A percentile compares a stretch with the other conserved stretches of the same genome.
Evolutionary conservation across 2,329 filamentous ascomycete species (phyloP).

Genomic region (Podosphaera fusca): DNA sequence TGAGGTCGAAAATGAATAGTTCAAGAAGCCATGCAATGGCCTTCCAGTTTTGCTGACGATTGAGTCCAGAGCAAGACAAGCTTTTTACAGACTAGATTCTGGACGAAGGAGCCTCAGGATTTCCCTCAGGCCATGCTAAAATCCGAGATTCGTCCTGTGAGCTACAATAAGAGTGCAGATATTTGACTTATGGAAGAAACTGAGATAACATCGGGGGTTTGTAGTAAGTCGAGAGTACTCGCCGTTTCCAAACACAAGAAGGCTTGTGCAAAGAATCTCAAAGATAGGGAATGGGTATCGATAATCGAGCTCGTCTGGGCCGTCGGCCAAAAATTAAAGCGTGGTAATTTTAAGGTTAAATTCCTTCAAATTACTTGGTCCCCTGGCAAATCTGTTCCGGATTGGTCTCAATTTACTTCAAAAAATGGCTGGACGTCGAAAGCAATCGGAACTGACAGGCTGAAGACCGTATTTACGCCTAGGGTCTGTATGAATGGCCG

Average conservation of each 20-base stretch:
- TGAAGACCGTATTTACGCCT: background rate
- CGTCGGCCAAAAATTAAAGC: background rate
- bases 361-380: background rate
- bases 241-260: background rate
- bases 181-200: background rate
- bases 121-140: background rate
- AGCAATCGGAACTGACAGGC: background rate
- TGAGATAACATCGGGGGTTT: background rate
- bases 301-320: background rate
- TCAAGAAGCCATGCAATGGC: background rate
- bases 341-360: background rate
- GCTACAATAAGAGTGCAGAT: background rate
- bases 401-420: background rate
- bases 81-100: background rate
- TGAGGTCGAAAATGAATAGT: background rate
- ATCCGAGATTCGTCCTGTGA: background rate
- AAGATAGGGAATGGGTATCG: background rate
- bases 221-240: background rate
- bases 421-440: background rate
- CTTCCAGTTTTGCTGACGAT: background rate
- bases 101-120: background rate
- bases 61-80: background rate
- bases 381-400: background rate
- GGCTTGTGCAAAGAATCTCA: background rate
- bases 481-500: background rate